Evolutionary conservation across 768 basidiomycete species (phyloP).

Genomic region (Tulasnella calospora): DNA sequence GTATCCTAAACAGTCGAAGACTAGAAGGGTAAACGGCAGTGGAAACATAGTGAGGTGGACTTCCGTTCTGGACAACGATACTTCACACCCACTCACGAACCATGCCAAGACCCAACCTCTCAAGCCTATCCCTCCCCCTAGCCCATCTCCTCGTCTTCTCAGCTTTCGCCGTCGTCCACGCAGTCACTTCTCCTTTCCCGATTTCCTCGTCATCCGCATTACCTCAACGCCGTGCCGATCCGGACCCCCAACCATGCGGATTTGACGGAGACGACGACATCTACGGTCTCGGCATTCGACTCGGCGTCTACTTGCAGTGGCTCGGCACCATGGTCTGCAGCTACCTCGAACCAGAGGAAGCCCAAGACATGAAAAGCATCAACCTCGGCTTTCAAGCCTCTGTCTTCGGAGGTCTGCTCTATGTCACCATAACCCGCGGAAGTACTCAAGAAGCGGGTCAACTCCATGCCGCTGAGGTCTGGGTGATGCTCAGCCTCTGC

Average conservation of each 20-base stretch:
- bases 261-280: neutral
- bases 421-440: neutral
- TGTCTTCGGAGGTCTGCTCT: neutral
- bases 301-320: constrained; percentile 4
- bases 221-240: neutral
- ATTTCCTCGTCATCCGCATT: neutral
- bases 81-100: neutral
- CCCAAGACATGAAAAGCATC: neutral
- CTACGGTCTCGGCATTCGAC: constrained; percentile 10
- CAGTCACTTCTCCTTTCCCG: neutral
- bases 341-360: neutral
- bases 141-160: neutral
- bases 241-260: neutral
- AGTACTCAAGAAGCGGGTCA: neutral
- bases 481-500: constrained; percentile 5
- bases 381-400: neutral
- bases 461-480: constrained; percentile 4
- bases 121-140: neutral
- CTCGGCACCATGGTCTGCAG: neutral
- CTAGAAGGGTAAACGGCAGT: neutral
- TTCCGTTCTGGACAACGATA: neutral
- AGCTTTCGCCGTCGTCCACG: neutral
- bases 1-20: neutral
- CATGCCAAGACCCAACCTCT: neutral
- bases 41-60: too few relatives aligned